phyloP scores from a whole-genome alignment of 2,329 filamentous ascomycete species.

The Trichoderma sp. region DNA sequence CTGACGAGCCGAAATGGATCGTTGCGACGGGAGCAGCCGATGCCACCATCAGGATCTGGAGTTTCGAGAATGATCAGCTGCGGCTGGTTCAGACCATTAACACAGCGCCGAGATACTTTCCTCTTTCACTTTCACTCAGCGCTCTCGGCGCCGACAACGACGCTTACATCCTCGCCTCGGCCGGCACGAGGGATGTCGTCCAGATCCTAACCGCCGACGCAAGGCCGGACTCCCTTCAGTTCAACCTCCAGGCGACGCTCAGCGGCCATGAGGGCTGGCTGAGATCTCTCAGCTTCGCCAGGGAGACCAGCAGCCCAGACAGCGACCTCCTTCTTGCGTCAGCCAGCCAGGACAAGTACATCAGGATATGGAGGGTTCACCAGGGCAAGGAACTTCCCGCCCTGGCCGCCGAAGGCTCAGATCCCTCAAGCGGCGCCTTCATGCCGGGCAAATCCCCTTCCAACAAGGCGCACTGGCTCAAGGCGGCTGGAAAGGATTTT shows the following conservation, averaged over 20 bases:
- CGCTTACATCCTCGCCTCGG: constrained; percentile 73
- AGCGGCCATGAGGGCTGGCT: constrained; percentile 95
- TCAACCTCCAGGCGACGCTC: constrained; percentile 74
- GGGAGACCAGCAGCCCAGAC: constrained; percentile 55
- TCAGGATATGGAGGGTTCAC: constrained; percentile 88
- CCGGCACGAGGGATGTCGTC: constrained; percentile 79
- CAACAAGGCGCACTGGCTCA: constrained; percentile 85
- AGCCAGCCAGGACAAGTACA: constrained; percentile 96
- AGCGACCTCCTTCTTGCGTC: constrained; percentile 83
- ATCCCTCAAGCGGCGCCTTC: constrained; percentile 60
- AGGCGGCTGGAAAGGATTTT: constrained; percentile 63
- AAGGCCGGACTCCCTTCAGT: constrained; percentile 49
- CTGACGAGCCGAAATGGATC: constrained; percentile 43
- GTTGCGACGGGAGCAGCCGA: constrained; percentile 82
- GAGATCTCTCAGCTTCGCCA: constrained; percentile 76
- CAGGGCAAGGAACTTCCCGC: constrained; percentile 66
- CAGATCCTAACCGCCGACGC: constrained; percentile 71
- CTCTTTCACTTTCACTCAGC: constrained; percentile 72
- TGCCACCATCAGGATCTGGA: constrained; percentile 72
- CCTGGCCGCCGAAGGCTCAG: constrained; percentile 55
- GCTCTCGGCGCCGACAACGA: constrained; percentile 55
- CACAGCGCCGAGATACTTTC: constrained; percentile 78
- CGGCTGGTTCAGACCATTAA: constrained; percentile 70
- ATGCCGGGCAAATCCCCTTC: constrained; percentile 72
- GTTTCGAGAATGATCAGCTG: constrained; percentile 52